phyloP scores from a whole-genome alignment of 768 basidiomycete species.

The Leccinellum rugosiceps region DNA sequence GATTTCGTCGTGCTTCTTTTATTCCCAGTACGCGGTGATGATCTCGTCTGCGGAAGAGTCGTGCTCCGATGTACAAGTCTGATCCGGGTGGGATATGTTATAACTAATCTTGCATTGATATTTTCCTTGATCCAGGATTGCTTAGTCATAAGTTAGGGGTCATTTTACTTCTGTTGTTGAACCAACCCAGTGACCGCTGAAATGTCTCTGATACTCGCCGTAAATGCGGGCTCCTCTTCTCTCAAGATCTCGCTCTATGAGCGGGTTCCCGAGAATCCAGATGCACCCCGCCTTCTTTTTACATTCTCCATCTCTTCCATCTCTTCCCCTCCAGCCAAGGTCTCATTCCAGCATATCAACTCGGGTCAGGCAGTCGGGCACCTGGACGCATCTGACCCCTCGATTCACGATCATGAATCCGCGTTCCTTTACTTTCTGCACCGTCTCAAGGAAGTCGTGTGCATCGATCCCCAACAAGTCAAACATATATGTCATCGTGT shows the following conservation, averaged over 20 bases:
- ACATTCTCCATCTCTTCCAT: conserved; percentile 57
- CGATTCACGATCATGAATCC: conserved; percentile 54
- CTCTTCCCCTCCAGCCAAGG: conserved; percentile 49
- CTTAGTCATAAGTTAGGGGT: background rate
- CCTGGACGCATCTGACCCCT: conserved; percentile 28
- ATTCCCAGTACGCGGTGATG: background rate
- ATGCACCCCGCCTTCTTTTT: conserved; percentile 43
- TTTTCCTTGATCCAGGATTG: too few species aligned
- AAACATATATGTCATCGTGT: conserved; percentile 69
- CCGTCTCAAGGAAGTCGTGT: conserved; percentile 39
- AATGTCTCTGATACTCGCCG: conserved; percentile 55
- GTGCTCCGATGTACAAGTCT: conserved; percentile 3
- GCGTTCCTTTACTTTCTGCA: conserved; percentile 63
- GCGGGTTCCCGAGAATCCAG: conserved; percentile 25
- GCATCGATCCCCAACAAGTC: conserved; percentile 44
- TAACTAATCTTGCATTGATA: background rate
- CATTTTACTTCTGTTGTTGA: too few species aligned
- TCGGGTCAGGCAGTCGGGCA: background rate
- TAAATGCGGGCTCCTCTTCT: conserved; percentile 83
- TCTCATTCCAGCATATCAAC: conserved; percentile 38
- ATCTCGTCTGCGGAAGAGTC: background rate
- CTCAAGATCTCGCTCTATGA: conserved; percentile 76
- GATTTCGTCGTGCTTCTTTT: background rate
- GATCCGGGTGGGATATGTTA: conserved; percentile 1
- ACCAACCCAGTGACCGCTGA: background rate